Base-by-base conservation (phyloP, 2,329 filamentous ascomycete species). In the Macrophomina phaseolina region DNA sequence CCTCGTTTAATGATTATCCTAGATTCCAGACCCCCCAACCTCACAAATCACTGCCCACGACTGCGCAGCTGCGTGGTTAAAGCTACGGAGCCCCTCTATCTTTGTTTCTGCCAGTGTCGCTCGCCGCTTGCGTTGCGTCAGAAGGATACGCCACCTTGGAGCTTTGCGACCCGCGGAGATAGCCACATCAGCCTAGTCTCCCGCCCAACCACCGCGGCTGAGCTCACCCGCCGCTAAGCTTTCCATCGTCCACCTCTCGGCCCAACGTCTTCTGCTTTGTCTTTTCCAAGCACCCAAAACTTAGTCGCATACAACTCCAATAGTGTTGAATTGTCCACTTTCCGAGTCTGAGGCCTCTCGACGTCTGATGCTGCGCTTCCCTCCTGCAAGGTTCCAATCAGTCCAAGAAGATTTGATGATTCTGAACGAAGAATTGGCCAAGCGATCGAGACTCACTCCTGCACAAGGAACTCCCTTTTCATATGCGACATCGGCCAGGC, bases 21-120 rank as follows among this genome's bases (percentile, higher is more conserved):
- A n/a, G 58, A 62, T 62, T 49, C 58, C 58, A 61, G 56, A 61
- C 56, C 56, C 56, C 52, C 42, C 56, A 28, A 28, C 56, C 56
- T 61, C 56, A 61, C 56, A 61, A 61, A 61, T 62, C 58, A 62
- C 58, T 30, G 45, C 58, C 58, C 45, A n/a, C 42, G 30, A 12
- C 42, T 36, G 42, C 56, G 28, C 56, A 28, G 4, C 40, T 9
- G 36, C 36, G 23, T 38, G 36, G 6, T 38, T 12, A 38, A 38
- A 38, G 23, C 36, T 4, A 38, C 36, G 23, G 7, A 16, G 36
- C 53, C 23, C 14, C n/a, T n/a, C 36, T 42, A 42, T 58, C 36
- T 42, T n/a, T 8, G 52, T 18, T 9, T 23, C 38, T 23, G 3
- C 42, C 56, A 8, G 32, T 16, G 28, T 7, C 16, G 30, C 14